A percentile compares a stretch with the other conserved stretches of the same genome.
phyloP scores from a whole-genome alignment of 2,329 filamentous ascomycete genomes.

The Volutella citrinella region DNA sequence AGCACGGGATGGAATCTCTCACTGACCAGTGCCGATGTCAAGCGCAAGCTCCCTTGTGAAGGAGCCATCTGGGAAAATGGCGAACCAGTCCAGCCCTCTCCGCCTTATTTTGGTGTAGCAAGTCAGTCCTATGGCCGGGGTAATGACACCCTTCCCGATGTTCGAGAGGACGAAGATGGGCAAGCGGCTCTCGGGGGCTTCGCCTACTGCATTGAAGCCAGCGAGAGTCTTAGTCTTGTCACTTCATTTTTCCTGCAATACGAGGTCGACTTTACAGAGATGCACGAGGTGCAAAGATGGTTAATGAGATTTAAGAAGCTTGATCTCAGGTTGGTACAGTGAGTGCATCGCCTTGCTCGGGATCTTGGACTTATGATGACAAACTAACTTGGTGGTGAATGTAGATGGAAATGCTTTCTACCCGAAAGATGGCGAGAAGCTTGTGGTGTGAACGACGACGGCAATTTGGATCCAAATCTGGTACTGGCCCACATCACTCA shows the following conservation, averaged over 20 bases:
- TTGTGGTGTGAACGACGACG: conserved; percentile 34
- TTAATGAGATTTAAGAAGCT: conserved; percentile 43
- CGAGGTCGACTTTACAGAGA: conserved; percentile 33
- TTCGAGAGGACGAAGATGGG: conserved; percentile 7
- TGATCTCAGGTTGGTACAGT: conserved; percentile 40
- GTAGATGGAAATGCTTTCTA: conserved; percentile 43
- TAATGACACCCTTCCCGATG: conserved; percentile 11
- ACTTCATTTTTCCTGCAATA: conserved; percentile 42
- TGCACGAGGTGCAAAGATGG: conserved; percentile 38
- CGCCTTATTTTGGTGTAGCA: conserved; percentile 39
- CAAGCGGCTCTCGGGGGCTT: conserved; percentile 35
- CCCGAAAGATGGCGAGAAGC: conserved; percentile 40
- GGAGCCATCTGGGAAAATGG: conserved; percentile 36
- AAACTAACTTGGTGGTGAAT: too few relatives aligned
- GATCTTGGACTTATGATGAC: background rate
- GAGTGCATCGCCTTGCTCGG: conserved; percentile 7
- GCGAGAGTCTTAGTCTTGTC: conserved; percentile 40
- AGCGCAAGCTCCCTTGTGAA: conserved; percentile 36
- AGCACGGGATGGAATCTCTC: conserved; percentile 32
- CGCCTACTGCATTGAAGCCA: conserved; percentile 44
- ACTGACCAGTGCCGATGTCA: conserved; percentile 34
- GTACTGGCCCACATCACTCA: conserved; percentile 24
- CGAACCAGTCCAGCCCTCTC: conserved; percentile 32
- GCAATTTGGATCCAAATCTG: conserved; percentile 42
- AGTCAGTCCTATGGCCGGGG: conserved; percentile 24